phyloP scores from a whole-genome alignment of 2,329 filamentous ascomycete genomes.

The Xylaria sp. region DNA sequence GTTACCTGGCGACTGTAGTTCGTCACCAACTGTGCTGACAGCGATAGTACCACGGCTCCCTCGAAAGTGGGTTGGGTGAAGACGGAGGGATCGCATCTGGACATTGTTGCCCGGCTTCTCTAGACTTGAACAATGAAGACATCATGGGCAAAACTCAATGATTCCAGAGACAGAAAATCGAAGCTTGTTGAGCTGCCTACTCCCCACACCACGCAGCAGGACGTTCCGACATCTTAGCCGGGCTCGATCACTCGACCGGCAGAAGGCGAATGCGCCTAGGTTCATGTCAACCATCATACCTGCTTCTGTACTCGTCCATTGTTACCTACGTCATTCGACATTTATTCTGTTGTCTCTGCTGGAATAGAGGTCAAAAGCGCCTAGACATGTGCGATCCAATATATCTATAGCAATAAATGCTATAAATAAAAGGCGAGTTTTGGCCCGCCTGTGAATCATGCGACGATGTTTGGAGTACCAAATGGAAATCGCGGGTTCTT shows the following conservation, averaged over 20 bases:
- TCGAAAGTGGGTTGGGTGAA: conserved; percentile 4
- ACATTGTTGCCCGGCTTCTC: conserved; percentile 4
- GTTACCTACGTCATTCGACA: not conserved
- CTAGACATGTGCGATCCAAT: not conserved
- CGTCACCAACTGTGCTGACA: conserved; percentile 15
- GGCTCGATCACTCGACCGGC: conserved; percentile 7
- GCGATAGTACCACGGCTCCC: conserved; percentile 3
- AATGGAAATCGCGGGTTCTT: too few species aligned
- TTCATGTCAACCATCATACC: not conserved
- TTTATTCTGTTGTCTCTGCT: not conserved
- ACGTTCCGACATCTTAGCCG: conserved; percentile 12
- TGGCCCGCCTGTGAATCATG: too few species aligned
- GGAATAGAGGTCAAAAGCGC: not conserved
- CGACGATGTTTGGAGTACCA: too few species aligned
- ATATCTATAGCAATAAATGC: not conserved
- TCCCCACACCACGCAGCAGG: not conserved
- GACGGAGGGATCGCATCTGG: conserved; percentile 4
- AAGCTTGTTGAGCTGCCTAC: not conserved
- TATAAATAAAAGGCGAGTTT: not conserved
- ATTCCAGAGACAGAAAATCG: not conserved
- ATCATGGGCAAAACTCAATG: not conserved
- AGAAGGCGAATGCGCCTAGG: conserved; percentile 6
- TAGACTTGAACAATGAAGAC: too few species aligned
- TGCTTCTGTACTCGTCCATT: not conserved
- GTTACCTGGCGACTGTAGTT: conserved; percentile 21